These are phyloP conservation scores for Tylopilus sp. DNA, from an alignment of 768 basidiomycete genomes.

Conservation along the genomic window DNA sequence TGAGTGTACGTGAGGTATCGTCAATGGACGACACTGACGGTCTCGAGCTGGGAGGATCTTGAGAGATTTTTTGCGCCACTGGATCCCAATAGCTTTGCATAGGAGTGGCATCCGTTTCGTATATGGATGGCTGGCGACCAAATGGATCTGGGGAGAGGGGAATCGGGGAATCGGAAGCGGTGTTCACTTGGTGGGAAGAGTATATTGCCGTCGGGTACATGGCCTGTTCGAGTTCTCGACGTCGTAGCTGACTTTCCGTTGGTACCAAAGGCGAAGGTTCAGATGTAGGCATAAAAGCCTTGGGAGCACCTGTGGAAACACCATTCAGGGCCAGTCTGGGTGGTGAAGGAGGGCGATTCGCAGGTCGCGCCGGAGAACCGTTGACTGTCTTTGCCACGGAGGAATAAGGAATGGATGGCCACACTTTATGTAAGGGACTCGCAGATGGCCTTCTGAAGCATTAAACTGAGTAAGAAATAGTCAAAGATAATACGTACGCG, in stretches of 20 bases:
- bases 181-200: constrained; percentile 21
- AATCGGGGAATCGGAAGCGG: constrained; percentile 52
- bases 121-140: constrained; percentile 60
- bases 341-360: constrained; percentile 44
- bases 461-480: constrained; percentile 10
- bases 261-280: constrained; percentile 27
- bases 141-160: constrained; percentile 86
- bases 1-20: constrained; percentile 12
- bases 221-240: constrained; percentile 49
- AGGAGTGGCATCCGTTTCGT: constrained; percentile 29
- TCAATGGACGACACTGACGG: constrained; percentile 26
- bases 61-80: constrained; percentile 20
- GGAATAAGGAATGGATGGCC: constrained; percentile 48
- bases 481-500: constrained; percentile 20
- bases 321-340: constrained; percentile 69
- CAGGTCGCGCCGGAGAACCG: constrained; percentile 18
- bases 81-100: constrained; percentile 46
- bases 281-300: constrained; percentile 35
- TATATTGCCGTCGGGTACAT: constrained; percentile 42
- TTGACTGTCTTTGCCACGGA: constrained; percentile 25
- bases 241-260: constrained; percentile 46
- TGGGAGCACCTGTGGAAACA: constrained; percentile 58
- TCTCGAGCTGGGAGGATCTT: constrained; percentile 20
- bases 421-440: constrained; percentile 20
- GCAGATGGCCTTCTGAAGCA: constrained; percentile 6